These are phyloP conservation scores for Streptanthus diversifolius DNA, from an alignment of 345 rosid genomes.

Conservation along the genomic window DNA sequence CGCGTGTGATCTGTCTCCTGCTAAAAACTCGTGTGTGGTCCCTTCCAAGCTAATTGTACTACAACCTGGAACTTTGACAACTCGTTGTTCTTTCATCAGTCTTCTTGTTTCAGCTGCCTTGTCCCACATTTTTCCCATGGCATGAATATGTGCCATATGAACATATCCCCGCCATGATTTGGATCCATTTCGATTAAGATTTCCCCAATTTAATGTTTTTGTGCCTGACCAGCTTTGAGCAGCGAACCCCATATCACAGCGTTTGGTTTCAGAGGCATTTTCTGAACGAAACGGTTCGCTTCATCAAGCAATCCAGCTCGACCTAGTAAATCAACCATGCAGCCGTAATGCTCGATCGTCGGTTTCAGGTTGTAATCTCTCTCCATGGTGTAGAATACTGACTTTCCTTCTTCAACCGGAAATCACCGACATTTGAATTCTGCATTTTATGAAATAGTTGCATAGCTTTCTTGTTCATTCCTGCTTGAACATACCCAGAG, in stretches of 20 bases:
- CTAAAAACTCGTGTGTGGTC: slow-evolving; percentile 50
- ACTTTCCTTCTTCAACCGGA: slow-evolving; percentile 56
- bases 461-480: slow-evolving; percentile 63
- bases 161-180: slow-evolving; percentile 54
- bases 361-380: slow-evolving; percentile 48
- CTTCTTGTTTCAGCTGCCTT: slow-evolving; percentile 51
- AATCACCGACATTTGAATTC: slow-evolving; percentile 49
- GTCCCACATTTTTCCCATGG: slow-evolving; percentile 54
- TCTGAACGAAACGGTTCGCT: slow-evolving; percentile 44
- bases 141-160: slow-evolving; percentile 57
- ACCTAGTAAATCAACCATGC: slow-evolving; percentile 76
- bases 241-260: slow-evolving; percentile 62
- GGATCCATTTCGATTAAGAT: slow-evolving; percentile 49
- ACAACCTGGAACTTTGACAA: slow-evolving; percentile 57
- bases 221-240: slow-evolving; percentile 61
- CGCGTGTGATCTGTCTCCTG: slow-evolving; percentile 54
- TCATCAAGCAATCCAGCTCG: slow-evolving; percentile 63
- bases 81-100: slow-evolving; percentile 48
- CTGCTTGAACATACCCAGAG: slow-evolving; percentile 55
- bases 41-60: slow-evolving; percentile 57
- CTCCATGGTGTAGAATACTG: slow-evolving; percentile 46
- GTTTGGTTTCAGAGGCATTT: slow-evolving; percentile 63
- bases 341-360: slow-evolving; percentile 69
- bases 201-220: slow-evolving; percentile 48
- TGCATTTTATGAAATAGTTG: slow-evolving; percentile 61